Percentiles rank a stretch among this genome's conserved stretches.
phyloP scores from a whole-genome alignment of 73 alveolate genomes.

The Blepharisma japonicum region DNA sequence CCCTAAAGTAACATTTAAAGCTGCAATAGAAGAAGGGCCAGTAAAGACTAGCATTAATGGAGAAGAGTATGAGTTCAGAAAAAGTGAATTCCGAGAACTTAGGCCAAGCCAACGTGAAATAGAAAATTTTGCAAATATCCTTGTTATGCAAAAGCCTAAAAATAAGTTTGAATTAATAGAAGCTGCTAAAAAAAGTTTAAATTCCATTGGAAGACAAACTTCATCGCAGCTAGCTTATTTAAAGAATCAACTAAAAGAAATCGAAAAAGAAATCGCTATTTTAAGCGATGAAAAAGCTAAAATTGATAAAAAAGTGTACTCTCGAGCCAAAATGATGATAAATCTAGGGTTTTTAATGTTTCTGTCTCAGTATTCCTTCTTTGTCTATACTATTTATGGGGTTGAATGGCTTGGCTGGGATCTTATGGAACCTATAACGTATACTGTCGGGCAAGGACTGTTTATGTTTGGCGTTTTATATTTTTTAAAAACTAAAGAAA shows the following conservation, averaged over 20 bases:
- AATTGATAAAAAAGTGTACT: conserved; percentile 30
- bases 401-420: conserved; percentile 82
- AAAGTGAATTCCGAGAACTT: not conserved
- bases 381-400: conserved; percentile 50
- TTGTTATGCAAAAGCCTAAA: not conserved
- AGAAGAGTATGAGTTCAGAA: not conserved
- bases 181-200: not conserved
- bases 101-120: not conserved
- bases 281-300: conserved; percentile 29
- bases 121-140: not conserved
- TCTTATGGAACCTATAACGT: conserved; percentile 64
- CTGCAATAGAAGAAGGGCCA: not conserved
- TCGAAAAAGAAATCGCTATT: conserved; percentile 28
- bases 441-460: conserved; percentile 46
- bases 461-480: conserved; percentile 47
- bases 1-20: not conserved
- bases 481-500: conserved; percentile 36
- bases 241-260: not conserved
- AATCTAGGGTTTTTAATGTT: conserved; percentile 29
- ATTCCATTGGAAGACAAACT: not conserved
- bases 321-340: conserved; percentile 33
- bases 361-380: conserved; percentile 41
- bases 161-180: not conserved
- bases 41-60: not conserved
- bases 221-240: not conserved